Conservation (phyloP, 2,329 filamentous ascomycete genomes). For the Talaromyces islandicus region DNA sequence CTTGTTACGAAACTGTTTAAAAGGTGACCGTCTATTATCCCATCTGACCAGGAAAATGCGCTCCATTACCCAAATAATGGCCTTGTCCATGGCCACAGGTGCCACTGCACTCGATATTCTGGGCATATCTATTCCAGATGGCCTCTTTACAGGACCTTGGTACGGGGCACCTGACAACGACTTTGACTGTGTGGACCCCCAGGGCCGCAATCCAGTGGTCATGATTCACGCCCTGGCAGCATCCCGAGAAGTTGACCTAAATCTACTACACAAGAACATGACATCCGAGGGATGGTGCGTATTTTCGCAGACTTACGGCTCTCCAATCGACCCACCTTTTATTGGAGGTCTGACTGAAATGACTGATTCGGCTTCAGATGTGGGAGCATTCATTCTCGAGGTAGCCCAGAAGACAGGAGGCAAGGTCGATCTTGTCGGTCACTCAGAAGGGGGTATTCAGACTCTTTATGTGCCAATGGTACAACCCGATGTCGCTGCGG, state of each 20-base stretch:
- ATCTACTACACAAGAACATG: background rate
- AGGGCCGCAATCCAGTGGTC: background rate
- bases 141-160: background rate
- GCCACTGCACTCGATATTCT: background rate
- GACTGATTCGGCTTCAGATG: background rate
- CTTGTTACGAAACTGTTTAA: no score
- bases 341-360: background rate
- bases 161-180: background rate
- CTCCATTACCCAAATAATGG: background rate
- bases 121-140: background rate
- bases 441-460: background rate
- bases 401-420: background rate
- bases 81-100: background rate
- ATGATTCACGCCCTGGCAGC: background rate
- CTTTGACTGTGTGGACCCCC: background rate
- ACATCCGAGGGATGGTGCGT: background rate
- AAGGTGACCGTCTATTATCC: no score
- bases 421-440: background rate
- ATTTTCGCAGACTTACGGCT: background rate
- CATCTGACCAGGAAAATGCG: background rate
- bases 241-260: background rate
- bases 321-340: background rate
- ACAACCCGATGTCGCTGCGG: background rate
- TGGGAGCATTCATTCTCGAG: background rate
- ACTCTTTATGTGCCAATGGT: background rate